A percentile compares a stretch with the other conserved stretches of the same genome.
phyloP scores from a whole-genome alignment of 2,329 filamentous ascomycete genomes.

The Colletotrichum sp. region DNA sequence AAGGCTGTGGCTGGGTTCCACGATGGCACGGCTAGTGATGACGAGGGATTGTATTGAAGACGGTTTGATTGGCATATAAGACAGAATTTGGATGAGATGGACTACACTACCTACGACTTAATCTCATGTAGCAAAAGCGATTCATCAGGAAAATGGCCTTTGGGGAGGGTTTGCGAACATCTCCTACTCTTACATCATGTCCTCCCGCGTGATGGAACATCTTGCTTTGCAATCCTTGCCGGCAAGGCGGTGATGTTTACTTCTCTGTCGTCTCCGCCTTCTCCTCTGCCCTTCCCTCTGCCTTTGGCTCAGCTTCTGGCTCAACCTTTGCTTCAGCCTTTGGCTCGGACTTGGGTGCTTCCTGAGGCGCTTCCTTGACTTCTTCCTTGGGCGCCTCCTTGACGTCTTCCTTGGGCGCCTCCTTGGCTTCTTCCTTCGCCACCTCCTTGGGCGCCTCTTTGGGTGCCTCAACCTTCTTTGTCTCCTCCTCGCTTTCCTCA shows the following conservation, averaged over 20 bases:
- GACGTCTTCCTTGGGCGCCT: neutral
- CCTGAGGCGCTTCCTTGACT: no score
- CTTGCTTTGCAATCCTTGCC: neutral
- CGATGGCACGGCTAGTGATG: slow-evolving; percentile 59
- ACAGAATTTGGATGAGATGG: neutral
- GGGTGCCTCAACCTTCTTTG: slow-evolving; percentile 23
- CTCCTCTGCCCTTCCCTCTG: neutral
- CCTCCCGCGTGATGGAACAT: neutral
- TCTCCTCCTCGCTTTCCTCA: slow-evolving; percentile 23
- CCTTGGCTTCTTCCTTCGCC: neutral
- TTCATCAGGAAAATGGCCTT: neutral
- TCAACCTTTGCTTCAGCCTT: neutral
- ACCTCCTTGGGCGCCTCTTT: slow-evolving; percentile 12
- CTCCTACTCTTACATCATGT: neutral
- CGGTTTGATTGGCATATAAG: neutral
- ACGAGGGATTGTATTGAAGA: slow-evolving; percentile 60
- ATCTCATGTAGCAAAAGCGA: neutral
- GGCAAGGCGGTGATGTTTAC: neutral
- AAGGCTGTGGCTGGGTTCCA: slow-evolving; percentile 59
- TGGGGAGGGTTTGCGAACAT: neutral
- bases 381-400: neutral
- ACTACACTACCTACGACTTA: neutral
- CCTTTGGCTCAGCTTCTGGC: neutral
- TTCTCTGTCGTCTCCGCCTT: neutral
- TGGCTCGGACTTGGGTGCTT: no score